phyloP scores from a whole-genome alignment of 805 yeast genomes.

The Saccharomycopsis schoenii region DNA sequence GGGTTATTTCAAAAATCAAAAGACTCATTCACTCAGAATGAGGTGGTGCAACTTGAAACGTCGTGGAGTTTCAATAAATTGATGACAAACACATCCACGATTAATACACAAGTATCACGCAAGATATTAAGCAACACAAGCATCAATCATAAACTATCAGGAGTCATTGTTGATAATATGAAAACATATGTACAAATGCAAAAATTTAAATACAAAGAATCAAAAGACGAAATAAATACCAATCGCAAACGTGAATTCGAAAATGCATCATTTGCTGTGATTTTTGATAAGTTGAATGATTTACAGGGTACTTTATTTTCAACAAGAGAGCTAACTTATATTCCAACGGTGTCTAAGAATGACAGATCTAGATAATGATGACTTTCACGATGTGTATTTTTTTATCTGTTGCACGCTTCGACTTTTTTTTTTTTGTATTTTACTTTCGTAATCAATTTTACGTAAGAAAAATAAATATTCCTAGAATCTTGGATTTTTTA shows the following conservation, averaged over 20 bases:
- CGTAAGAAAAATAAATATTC: not conserved
- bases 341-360: not conserved
- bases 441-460: no score
- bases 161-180: not conserved
- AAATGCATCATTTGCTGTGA: not conserved
- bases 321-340: not conserved
- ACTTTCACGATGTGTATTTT: not conserved
- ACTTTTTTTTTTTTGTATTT: not conserved
- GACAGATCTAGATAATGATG: not conserved
- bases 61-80: not conserved
- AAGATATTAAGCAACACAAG: not conserved
- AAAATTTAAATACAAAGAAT: not conserved
- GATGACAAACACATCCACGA: not conserved
- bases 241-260: not conserved
- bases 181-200: not conserved
- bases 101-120: not conserved
- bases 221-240: not conserved
- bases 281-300: not conserved
- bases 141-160: not conserved
- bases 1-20: constrained; percentile 2
- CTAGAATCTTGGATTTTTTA: not conserved
- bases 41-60: constrained; percentile 10
- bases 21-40: constrained; percentile 10
- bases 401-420: not conserved
- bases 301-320: not conserved